phyloP scores from a whole-genome alignment of 2,329 filamentous ascomycete species.

The Gremmenia infestans region DNA sequence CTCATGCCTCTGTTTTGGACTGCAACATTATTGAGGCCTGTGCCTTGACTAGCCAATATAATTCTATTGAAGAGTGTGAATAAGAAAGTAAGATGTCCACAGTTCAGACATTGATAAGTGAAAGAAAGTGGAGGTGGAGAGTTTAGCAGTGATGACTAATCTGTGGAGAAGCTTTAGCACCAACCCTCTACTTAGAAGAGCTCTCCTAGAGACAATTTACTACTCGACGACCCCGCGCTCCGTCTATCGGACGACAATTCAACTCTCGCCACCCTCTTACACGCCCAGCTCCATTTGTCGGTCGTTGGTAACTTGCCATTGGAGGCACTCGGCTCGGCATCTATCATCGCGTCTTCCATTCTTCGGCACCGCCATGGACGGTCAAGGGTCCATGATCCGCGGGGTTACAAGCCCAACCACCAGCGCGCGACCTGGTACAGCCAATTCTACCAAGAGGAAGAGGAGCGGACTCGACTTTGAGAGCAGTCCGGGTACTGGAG shows the following conservation, averaged over 20 bases:
- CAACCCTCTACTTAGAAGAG: background rate
- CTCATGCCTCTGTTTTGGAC: no score
- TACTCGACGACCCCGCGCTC: background rate
- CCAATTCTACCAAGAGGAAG: slow-evolving; percentile 49
- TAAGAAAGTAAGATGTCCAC: no score
- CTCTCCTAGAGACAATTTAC: background rate
- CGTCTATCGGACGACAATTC: background rate
- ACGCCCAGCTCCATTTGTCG: background rate
- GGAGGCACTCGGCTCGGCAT: background rate
- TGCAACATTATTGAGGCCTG: no score
- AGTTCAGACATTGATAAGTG: no score
- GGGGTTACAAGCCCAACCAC: slow-evolving; percentile 27
- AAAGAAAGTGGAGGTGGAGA: no score
- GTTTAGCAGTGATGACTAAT: background rate
- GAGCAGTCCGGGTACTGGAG: slow-evolving; percentile 55
- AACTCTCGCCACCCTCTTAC: background rate
- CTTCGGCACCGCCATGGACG: slow-evolving; percentile 21
- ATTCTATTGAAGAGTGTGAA: no score
- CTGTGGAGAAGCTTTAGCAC: background rate
- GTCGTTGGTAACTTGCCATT: background rate
- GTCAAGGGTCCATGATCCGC: slow-evolving; percentile 21
- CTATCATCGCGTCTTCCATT: background rate
- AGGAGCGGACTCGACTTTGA: slow-evolving; percentile 49
- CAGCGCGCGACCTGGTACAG: slow-evolving; percentile 25
- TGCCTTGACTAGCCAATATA: no score